Percentiles rank a stretch among this genome's conserved stretches.
Evolutionary conservation across 345 rosid species (phyloP).

Genomic region (Tarenaya hassleriana): DNA sequence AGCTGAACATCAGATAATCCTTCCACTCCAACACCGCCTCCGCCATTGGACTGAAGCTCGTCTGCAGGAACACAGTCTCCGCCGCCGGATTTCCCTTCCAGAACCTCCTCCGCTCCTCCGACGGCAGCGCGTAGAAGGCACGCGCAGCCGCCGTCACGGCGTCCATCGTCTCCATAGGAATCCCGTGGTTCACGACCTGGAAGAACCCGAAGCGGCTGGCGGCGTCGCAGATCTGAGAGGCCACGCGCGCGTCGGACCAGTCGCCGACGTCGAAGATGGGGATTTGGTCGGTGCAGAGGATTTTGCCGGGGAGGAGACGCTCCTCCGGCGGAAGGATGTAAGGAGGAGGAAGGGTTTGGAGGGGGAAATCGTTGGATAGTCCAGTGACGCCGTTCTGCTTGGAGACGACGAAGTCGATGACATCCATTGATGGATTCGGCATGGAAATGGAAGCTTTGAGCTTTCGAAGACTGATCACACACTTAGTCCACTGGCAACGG

Average conservation of each 20-base stretch:
- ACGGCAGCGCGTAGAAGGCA: constrained; percentile 26
- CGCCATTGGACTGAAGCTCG: constrained; percentile 20
- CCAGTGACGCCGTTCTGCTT: no score
- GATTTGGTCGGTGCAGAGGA: no score
- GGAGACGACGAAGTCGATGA: no score
- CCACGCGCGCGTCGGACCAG: constrained; percentile 12
- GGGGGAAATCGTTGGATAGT: no score
- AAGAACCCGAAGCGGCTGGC: constrained; percentile 14
- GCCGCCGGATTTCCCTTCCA: constrained; percentile 21
- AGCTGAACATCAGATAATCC: constrained; percentile 28
- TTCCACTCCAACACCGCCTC: constrained; percentile 34
- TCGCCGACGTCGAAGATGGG: constrained; percentile 16
- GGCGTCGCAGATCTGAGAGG: constrained; percentile 13
- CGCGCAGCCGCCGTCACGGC: constrained; percentile 26
- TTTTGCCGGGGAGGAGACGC: no score
- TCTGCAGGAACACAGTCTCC: constrained; percentile 21
- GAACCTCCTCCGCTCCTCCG: constrained; percentile 25
- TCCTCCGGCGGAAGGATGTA: no score
- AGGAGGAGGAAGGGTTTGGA: no score
- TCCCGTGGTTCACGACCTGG: constrained; percentile 23
- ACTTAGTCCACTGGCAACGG: no score
- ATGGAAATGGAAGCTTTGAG: no score
- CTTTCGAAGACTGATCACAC: no score
- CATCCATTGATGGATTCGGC: no score
- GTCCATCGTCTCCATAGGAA: constrained; percentile 18